Percentiles rank a stretch among this genome's conserved stretches.
Conservation (phyloP, 2,329 filamentous ascomycete genomes). For the Pestalotiopsis sp. region DNA sequence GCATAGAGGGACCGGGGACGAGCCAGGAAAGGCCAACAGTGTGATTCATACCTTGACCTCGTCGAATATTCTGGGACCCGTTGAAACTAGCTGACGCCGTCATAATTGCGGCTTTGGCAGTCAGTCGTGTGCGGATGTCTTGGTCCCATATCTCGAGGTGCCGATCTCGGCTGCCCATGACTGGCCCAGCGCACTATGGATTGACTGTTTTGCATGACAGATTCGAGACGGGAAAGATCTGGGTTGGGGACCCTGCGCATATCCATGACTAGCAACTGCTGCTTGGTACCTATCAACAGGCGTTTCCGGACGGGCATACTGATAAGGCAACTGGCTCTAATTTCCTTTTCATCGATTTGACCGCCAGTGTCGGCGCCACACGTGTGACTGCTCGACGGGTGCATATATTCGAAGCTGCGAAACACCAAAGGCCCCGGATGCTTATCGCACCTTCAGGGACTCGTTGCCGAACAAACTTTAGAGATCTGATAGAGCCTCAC, state of each 20-base stretch:
- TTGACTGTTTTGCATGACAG: background rate
- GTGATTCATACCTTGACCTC: background rate
- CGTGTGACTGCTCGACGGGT: background rate
- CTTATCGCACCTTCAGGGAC: background rate
- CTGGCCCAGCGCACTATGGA: background rate
- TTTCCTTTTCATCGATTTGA: slow-evolving; percentile 4
- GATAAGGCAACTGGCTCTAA: slow-evolving; percentile 1
- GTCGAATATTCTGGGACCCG: background rate
- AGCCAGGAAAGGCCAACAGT: background rate
- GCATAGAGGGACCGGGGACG: background rate
- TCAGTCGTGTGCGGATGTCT: background rate
- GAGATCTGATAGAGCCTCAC: background rate
- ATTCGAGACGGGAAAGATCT: background rate
- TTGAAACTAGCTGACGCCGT: background rate
- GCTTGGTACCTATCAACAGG: background rate
- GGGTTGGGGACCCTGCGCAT: background rate
- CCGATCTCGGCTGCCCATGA: background rate
- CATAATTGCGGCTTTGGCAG: background rate
- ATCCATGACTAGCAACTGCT: background rate
- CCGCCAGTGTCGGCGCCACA: background rate
- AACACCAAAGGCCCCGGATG: background rate
- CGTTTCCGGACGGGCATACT: background rate
- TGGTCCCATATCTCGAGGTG: background rate
- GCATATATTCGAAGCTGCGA: background rate
- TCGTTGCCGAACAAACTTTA: background rate